Evolutionary conservation across 257 asterid genomes (phyloP).

Genomic region (Primulina tabacum): DNA sequence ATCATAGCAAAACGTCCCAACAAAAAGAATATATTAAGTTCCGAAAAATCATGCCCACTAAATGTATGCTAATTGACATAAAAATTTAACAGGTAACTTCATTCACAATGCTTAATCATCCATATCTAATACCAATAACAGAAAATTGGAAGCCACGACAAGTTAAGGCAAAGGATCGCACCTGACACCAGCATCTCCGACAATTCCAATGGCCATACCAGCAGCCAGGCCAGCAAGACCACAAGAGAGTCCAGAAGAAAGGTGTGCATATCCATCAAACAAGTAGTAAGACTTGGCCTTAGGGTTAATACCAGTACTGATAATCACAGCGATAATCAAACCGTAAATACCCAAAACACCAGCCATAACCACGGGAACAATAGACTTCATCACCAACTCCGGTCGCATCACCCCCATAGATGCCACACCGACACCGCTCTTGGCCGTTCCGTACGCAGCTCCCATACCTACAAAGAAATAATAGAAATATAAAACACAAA

Average conservation of each 20-base stretch:
- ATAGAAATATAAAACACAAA: too few species aligned
- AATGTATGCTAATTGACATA: neutral
- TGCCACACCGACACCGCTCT: neutral
- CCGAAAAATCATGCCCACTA: neutral
- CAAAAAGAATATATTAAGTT: too few species aligned
- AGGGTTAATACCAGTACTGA: neutral
- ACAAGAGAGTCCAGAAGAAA: slow-evolving; percentile 1
- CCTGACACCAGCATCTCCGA: slow-evolving; percentile 4
- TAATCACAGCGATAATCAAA: neutral
- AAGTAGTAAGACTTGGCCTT: neutral
- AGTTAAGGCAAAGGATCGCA: too few species aligned
- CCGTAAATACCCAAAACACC: slow-evolving; percentile 1
- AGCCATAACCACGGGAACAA: neutral
- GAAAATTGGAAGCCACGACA: neutral
- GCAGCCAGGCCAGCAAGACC: neutral
- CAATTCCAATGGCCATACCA: slow-evolving; percentile 1
- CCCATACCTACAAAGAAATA: neutral
- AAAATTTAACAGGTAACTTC: neutral
- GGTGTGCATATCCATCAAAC: slow-evolving; percentile 3
- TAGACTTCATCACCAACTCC: neutral
- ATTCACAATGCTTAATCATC: neutral
- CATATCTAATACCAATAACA: neutral
- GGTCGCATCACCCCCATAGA: slow-evolving; percentile 3
- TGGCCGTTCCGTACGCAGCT: neutral
- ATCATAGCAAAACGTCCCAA: neutral